Percentiles rank a stretch among this genome's conserved stretches.
These are phyloP conservation scores for Hordeum pubiflorum DNA, from an alignment of 202 grass and related monocot genomes.

Conservation along the genomic window DNA sequence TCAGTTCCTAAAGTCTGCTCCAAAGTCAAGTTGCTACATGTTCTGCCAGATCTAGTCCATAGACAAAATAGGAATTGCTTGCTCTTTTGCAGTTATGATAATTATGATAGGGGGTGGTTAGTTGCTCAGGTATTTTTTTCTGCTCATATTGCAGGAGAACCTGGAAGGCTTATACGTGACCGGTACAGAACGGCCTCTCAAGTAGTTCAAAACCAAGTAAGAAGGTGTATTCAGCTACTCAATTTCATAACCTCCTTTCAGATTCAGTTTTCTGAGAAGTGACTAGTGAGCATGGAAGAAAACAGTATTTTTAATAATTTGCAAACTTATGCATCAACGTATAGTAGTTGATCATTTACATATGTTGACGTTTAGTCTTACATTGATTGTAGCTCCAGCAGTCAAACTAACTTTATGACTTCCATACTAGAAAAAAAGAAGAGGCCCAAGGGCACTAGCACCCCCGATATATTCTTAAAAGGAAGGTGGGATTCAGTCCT, in stretches of 20 bases:
- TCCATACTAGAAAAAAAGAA: not conserved
- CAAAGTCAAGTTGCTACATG: not conserved
- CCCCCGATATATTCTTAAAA: not conserved
- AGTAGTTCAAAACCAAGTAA: slow-evolving; percentile 96
- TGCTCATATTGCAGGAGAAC: slow-evolving; percentile 64
- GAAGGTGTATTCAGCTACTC: slow-evolving; percentile 31
- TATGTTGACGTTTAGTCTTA: not conserved
- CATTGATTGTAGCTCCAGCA: not conserved
- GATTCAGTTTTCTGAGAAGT: not conserved
- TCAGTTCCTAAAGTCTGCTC: not conserved
- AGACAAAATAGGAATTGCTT: not conserved
- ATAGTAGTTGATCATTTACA: not conserved
- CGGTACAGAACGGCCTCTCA: slow-evolving; percentile 81
- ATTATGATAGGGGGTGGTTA: not conserved
- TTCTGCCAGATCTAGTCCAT: not conserved
- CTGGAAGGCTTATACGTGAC: slow-evolving; percentile 80
- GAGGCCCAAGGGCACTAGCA: not conserved
- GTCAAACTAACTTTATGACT: not conserved
- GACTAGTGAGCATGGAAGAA: not conserved
- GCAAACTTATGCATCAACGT: not conserved
- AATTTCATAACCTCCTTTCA: slow-evolving; percentile 13
- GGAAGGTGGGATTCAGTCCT: not conserved
- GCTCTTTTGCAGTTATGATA: not conserved
- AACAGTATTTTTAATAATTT: not conserved
- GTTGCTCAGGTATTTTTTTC: slow-evolving; percentile 15